A percentile compares a stretch with the other conserved stretches of the same genome.
Conservation (phyloP, 805 yeast species). For the Phaffomyces thermotolerans region DNA sequence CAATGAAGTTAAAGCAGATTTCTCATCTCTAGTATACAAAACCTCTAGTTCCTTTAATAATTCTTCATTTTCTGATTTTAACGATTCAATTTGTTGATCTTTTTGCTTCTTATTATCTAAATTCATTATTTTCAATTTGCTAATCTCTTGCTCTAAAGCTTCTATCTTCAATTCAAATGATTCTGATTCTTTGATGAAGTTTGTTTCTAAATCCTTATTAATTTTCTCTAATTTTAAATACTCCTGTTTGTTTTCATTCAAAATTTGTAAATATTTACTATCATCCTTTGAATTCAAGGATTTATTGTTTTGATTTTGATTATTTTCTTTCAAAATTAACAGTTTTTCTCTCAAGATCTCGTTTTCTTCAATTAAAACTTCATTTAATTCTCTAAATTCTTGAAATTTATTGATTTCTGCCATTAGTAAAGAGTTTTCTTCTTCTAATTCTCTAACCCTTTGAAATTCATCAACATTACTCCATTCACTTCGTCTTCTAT, state of each 20-base stretch:
- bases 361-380: constrained; percentile 10
- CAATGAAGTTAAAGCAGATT: constrained; percentile 4
- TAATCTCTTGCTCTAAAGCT: constrained; percentile 5
- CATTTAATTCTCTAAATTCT: constrained; percentile 9
- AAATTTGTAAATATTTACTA: not conserved
- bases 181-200: too few species aligned
- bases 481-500: constrained; percentile 4
- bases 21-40: constrained; percentile 1
- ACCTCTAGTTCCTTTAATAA: constrained; percentile 10
- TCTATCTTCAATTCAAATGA: not conserved
- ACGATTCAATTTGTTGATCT: constrained; percentile 6
- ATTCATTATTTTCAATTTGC: constrained; percentile 8
- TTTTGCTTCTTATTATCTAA: constrained; percentile 7
- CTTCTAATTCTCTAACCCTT: constrained; percentile 7
- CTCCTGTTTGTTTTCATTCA: not conserved
- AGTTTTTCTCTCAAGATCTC: constrained; percentile 5
- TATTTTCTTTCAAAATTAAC: constrained; percentile 2
- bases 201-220: constrained; percentile 3
- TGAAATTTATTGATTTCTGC: constrained; percentile 5
- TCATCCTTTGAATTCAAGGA: not conserved
- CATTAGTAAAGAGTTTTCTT: constrained; percentile 4
- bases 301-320: not conserved
- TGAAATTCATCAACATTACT: not conserved
- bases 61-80: constrained; percentile 9
- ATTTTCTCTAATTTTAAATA: not conserved